These are phyloP conservation scores for Babesia ovata DNA, from an alignment of 169 alveolate species.

Conservation along the genomic window DNA sequence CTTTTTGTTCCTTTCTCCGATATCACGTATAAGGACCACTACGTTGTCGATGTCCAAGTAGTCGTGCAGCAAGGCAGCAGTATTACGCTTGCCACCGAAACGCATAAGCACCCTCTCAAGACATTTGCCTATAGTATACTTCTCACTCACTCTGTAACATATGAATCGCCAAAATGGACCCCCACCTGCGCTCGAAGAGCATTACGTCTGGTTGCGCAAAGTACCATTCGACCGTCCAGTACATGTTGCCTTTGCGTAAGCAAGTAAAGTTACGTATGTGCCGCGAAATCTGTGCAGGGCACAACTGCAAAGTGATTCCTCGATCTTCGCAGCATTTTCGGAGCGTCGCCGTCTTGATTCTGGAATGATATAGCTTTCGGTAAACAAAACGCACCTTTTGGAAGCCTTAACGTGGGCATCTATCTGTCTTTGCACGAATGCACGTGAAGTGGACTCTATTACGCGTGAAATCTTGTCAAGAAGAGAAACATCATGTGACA, in stretches of 20 bases:
- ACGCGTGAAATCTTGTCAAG: conserved; percentile 41
- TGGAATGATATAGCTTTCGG: not conserved
- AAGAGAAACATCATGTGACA: conserved; percentile 30
- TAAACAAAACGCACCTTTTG: conserved; percentile 8
- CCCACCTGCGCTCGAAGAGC: conserved; percentile 34
- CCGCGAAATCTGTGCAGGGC: conserved; percentile 43
- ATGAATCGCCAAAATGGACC: not conserved
- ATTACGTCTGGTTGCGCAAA: conserved; percentile 9
- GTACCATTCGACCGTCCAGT: conserved; percentile 62
- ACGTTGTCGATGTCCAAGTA: conserved; percentile 1
- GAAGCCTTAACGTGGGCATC: conserved; percentile 6
- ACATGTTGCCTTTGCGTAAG: conserved; percentile 25
- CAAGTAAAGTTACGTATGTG: conserved; percentile 25
- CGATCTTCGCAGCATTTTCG: conserved; percentile 55
- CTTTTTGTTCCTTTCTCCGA: not conserved
- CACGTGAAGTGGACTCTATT: conserved; percentile 61
- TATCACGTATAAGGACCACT: conserved; percentile 4
- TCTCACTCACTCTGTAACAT: conserved; percentile 36
- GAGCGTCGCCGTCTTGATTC: conserved; percentile 33
- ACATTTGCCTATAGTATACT: not conserved
- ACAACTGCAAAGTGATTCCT: conserved; percentile 13
- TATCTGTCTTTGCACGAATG: conserved; percentile 40
- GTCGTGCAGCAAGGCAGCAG: conserved; percentile 2
- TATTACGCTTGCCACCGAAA: not conserved
- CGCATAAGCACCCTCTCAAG: conserved; percentile 8